These are phyloP conservation scores for Mucuna pruriens DNA, from an alignment of 306 rosid species.

Conservation along the genomic window DNA sequence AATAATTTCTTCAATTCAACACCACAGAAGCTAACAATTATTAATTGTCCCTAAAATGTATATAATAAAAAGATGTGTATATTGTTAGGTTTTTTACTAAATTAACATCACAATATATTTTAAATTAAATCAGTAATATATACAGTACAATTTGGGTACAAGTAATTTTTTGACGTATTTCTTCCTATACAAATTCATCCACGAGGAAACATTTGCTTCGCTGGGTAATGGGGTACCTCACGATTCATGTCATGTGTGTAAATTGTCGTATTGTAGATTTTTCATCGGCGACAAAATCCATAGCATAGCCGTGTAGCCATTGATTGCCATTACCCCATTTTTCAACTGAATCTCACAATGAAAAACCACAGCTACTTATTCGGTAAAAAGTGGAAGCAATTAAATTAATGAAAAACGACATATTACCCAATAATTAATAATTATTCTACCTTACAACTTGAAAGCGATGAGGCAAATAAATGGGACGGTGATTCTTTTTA, in stretches of 20 bases:
- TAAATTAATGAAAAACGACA: neutral
- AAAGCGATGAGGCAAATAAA: neutral
- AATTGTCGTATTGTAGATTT: neutral
- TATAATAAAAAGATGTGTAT: neutral
- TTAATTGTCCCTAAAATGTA: neutral
- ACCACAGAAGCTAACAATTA: neutral
- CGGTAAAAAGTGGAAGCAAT: neutral
- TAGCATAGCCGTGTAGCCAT: slow-evolving; percentile 5
- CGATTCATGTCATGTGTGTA: neutral
- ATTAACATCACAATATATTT: neutral
- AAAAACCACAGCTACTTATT: neutral
- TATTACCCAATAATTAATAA: neutral
- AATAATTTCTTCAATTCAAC: neutral
- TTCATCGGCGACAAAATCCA: slow-evolving; percentile 1
- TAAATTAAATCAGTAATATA: neutral
- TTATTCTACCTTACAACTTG: neutral
- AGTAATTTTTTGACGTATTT: neutral
- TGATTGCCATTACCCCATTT: neutral
- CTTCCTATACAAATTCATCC: neutral
- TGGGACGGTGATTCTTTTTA: neutral
- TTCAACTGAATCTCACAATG: neutral
- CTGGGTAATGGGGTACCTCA: neutral
- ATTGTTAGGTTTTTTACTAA: neutral
- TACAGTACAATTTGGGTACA: neutral
- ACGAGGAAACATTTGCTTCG: slow-evolving; percentile 5